Conservation (phyloP, 257 asterid genomes). For the Henckelia pumila region DNA sequence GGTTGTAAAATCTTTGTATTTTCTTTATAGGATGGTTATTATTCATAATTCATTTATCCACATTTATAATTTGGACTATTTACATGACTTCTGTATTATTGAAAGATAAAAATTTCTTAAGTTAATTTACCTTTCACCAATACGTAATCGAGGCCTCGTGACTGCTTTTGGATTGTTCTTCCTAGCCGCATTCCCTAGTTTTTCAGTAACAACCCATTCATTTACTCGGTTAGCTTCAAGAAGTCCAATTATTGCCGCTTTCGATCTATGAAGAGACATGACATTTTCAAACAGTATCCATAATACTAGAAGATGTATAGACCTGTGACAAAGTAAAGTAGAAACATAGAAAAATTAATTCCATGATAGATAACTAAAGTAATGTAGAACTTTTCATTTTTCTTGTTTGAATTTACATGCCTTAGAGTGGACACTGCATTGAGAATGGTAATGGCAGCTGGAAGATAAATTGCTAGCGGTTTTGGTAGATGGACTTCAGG, state of each 20-base stretch:
- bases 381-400: neutral
- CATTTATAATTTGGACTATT: neutral
- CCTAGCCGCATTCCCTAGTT: constrained; percentile 39
- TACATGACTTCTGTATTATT: neutral
- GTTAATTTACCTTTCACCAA: constrained; percentile 36
- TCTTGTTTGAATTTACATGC: constrained; percentile 35
- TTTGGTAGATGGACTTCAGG: constrained; percentile 79
- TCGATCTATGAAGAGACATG: constrained; percentile 52
- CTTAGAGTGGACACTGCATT: constrained; percentile 76
- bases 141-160: constrained; percentile 35
- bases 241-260: constrained; percentile 52
- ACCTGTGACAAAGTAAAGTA: constrained; percentile 29
- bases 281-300: constrained; percentile 57
- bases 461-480: constrained; percentile 81
- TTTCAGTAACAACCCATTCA: constrained; percentile 56
- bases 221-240: constrained; percentile 45
- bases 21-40: neutral
- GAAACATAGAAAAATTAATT: constrained; percentile 3
- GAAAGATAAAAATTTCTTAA: neutral
- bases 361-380: neutral
- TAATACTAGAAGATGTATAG: constrained; percentile 43
- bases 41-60: neutral
- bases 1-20: neutral
- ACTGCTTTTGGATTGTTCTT: constrained; percentile 26
- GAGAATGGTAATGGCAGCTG: constrained; percentile 77